Conservation (phyloP, 1,284 basidiomycete species). For the Leccinum huronense region DNA sequence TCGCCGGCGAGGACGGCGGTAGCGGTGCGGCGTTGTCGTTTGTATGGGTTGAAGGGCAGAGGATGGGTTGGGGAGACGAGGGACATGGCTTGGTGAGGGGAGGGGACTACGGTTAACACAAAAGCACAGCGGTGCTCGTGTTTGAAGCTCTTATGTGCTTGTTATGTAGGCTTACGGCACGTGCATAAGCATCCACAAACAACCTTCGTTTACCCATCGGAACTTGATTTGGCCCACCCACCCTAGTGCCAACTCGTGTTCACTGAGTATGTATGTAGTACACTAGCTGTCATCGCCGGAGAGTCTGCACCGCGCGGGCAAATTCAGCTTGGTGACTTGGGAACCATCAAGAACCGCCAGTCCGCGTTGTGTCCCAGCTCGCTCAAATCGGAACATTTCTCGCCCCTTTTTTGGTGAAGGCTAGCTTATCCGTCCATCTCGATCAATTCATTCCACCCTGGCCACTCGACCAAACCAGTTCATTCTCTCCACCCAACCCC, state of each 20-base stretch:
- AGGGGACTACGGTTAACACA: constrained; percentile 19
- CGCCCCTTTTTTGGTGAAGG: constrained; percentile 14
- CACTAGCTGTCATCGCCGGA: neutral
- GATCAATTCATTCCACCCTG: constrained; percentile 19
- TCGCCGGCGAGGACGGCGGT: constrained; percentile 70
- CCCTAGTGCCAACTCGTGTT: neutral
- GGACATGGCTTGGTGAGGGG: constrained; percentile 23
- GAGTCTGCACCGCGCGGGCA: constrained; percentile 1
- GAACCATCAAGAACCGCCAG: constrained; percentile 31
- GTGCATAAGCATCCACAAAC: constrained; percentile 37
- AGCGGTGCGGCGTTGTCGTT: constrained; percentile 63
- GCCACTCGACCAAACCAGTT: constrained; percentile 8
- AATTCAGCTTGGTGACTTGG: constrained; percentile 23
- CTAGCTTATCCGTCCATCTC: constrained; percentile 26
- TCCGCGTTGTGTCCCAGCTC: constrained; percentile 31
- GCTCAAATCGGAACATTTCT: constrained; percentile 19
- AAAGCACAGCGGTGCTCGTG: constrained; percentile 36
- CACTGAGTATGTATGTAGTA: neutral
- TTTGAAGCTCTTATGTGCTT: constrained; percentile 36
- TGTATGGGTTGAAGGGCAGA: constrained; percentile 35
- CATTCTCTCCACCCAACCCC: constrained; percentile 7
- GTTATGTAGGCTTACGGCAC: constrained; percentile 39
- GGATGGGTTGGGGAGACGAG: constrained; percentile 39
- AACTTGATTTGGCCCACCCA: constrained; percentile 17
- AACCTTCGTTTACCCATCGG: constrained; percentile 38